These are phyloP conservation scores for Phytophthora capsici DNA, from an alignment of 352 stramenopile genomes.

Conservation along the genomic window DNA sequence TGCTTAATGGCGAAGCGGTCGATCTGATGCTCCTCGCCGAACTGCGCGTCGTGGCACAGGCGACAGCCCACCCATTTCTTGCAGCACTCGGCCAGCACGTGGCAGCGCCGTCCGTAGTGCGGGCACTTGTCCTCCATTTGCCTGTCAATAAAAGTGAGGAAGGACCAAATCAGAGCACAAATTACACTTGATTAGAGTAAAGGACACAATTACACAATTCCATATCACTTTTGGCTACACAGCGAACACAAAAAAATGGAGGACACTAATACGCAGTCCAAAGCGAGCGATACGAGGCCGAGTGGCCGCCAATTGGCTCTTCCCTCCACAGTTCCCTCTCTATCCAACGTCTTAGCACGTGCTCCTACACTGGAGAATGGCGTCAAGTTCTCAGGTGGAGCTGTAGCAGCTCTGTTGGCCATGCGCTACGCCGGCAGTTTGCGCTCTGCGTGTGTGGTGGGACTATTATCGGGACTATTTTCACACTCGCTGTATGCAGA, in stretches of 20 bases:
- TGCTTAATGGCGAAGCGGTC: constrained; percentile 75
- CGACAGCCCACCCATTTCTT: constrained; percentile 75
- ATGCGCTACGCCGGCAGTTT: constrained; percentile 69
- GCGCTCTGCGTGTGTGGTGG: constrained; percentile 62
- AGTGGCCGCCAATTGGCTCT: constrained; percentile 25
- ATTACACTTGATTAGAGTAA: no score
- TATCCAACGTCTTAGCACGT: constrained; percentile 23
- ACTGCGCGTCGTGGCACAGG: constrained; percentile 70
- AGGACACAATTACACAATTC: no score
- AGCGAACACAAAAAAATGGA: no score
- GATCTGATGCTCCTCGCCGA: constrained; percentile 65
- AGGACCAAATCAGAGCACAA: no score
- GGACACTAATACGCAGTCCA: constrained; percentile 3
- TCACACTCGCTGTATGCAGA: constrained; percentile 78
- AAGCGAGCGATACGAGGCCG: constrained; percentile 2
- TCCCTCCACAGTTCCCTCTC: constrained; percentile 24
- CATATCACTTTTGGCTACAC: no score
- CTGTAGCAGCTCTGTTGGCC: constrained; percentile 64
- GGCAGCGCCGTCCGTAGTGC: constrained; percentile 71
- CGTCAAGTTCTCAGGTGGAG: constrained; percentile 65
- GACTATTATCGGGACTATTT: constrained; percentile 69
- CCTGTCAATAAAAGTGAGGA: no score
- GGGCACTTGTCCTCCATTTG: constrained; percentile 35
- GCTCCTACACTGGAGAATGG: constrained; percentile 53
- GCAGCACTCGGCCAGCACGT: constrained; percentile 80